Conservation (phyloP, 805 yeast species). For the Zygosaccharomyces lentus region DNA sequence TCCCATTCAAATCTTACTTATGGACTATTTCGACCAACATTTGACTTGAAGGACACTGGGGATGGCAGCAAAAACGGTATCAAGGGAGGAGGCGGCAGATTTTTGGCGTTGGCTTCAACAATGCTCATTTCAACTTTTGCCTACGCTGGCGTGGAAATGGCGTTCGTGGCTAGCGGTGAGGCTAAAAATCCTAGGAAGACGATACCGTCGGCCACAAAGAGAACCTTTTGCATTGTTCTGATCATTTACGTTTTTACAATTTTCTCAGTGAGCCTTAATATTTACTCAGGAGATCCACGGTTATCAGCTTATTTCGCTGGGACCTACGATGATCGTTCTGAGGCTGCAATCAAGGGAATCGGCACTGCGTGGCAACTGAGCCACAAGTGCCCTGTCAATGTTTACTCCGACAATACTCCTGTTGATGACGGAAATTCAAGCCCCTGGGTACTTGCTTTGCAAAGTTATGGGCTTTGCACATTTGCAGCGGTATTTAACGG, state of each 20-base stretch:
- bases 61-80: conserved; percentile 51
- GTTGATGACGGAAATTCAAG: conserved; percentile 46
- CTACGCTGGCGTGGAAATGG: conserved; percentile 77
- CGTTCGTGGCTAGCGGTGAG: conserved; percentile 80
- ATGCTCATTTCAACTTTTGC: conserved; percentile 66
- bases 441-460: conserved; percentile 55
- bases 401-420: conserved; percentile 51
- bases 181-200: conserved; percentile 77
- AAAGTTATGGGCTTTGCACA: conserved; percentile 47
- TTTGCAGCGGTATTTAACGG: conserved; percentile 51
- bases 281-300: conserved; percentile 76
- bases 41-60: conserved; percentile 61
- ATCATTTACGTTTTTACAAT: conserved; percentile 62
- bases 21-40: conserved; percentile 73
- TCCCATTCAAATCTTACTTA: conserved; percentile 43
- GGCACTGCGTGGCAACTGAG: conserved; percentile 52
- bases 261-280: conserved; percentile 64
- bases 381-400: conserved; percentile 65
- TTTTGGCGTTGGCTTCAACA: conserved; percentile 58
- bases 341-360: conserved; percentile 13
- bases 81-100: conserved; percentile 56
- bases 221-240: conserved; percentile 68
- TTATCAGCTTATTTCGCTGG: conserved; percentile 48
- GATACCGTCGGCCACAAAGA: conserved; percentile 68
- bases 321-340: conserved; percentile 10